Evolutionary conservation across 2,329 filamentous ascomycete species (phyloP).

Genomic region (Fusarium siculi): DNA sequence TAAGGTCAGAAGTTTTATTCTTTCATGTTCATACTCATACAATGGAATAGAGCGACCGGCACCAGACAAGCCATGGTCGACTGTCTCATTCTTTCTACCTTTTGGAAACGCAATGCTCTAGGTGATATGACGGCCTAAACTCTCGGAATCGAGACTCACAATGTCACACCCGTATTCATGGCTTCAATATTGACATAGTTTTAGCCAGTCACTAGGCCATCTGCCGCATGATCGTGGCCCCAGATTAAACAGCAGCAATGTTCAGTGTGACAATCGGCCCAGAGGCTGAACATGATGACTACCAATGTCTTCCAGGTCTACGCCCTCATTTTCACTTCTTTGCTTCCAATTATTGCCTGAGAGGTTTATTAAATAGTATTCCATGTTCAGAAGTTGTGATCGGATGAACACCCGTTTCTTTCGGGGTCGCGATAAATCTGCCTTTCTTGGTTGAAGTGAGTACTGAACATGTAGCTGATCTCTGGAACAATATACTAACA

Average conservation of each 20-base stretch:
- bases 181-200: background rate
- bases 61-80: background rate
- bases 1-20: no score
- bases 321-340: background rate
- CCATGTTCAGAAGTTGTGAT: background rate
- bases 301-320: background rate
- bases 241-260: background rate
- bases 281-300: background rate
- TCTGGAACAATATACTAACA: background rate
- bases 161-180: no score
- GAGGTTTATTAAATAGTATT: background rate
- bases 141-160: no score
- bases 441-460: background rate
- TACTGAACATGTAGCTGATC: background rate
- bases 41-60: background rate
- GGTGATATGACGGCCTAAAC: no score
- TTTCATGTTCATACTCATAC: no score
- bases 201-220: background rate
- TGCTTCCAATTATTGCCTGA: rapidly evolving
- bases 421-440: rapidly evolving
- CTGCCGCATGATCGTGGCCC: background rate
- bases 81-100: no score
- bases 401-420: background rate
- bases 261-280: background rate
- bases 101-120: no score